phyloP scores from a whole-genome alignment of 2,329 filamentous ascomycete species.

The Cryphonectria naterciae region DNA sequence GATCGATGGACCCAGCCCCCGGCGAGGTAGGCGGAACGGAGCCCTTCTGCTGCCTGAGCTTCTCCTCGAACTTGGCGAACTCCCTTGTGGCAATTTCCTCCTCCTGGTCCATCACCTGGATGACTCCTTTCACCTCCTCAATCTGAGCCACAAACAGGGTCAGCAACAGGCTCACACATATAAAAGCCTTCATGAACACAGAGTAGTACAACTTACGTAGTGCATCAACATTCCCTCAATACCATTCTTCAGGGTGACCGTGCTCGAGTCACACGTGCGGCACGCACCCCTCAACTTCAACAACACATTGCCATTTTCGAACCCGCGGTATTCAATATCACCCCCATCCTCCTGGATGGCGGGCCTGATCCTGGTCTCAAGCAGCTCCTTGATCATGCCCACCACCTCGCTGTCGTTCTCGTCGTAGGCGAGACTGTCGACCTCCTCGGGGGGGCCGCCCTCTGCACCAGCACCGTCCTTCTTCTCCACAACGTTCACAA shows the following conservation, averaged over 20 bases:
- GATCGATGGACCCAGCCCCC: constrained; percentile 45
- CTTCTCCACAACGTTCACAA: constrained; percentile 74
- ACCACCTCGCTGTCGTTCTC: constrained; percentile 94
- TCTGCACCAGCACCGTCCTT: constrained; percentile 52
- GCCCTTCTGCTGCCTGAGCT: constrained; percentile 60
- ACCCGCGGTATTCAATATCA: constrained; percentile 94
- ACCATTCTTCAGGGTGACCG: constrained; percentile 94
- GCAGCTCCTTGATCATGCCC: constrained; percentile 96
- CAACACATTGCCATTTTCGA: constrained; percentile 81
- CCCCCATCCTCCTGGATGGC: constrained; percentile 98
- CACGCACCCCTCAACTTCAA: constrained; percentile 91
- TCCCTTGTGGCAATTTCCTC: constrained; percentile 86
- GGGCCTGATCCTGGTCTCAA: constrained; percentile 92
- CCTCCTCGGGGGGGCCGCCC: constrained; percentile 45
- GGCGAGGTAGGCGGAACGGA: constrained; percentile 43
- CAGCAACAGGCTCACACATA: constrained; percentile 32
- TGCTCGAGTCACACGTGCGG: constrained; percentile 94
- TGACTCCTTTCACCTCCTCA: constrained; percentile 91
- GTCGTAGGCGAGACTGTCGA: constrained; percentile 79
- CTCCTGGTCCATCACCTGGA: constrained; percentile 88
- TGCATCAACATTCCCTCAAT: constrained; percentile 99
- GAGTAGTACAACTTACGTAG: constrained; percentile 65
- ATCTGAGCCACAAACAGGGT: constrained; percentile 61
- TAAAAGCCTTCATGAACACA: neutral
- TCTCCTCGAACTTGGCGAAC: constrained; percentile 95